Conservation (phyloP, 192 early-diverging fungal species). For the Coemansia sp. region DNA sequence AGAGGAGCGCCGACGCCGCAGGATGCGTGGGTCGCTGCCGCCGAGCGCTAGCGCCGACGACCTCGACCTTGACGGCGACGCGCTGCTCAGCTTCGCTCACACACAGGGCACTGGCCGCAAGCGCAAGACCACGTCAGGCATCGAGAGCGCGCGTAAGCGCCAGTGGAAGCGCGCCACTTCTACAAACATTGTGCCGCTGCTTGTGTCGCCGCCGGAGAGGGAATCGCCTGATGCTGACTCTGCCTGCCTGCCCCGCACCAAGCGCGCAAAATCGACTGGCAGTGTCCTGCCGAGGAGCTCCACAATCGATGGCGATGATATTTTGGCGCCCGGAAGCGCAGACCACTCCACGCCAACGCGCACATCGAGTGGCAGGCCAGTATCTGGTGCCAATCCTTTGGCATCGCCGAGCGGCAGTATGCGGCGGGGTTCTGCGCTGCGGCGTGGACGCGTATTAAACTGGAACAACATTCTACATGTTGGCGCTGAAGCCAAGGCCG, state of each 20-base stretch:
- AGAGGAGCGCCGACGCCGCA: conserved; percentile 34
- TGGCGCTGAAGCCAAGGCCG: conserved; percentile 27
- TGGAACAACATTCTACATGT: conserved; percentile 45
- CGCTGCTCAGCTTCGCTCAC: conserved; percentile 32
- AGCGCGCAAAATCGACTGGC: conserved; percentile 21
- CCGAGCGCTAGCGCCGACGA: not conserved
- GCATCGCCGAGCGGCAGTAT: not conserved
- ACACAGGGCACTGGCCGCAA: conserved; percentile 48
- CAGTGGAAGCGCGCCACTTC: conserved; percentile 57
- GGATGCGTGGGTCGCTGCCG: not conserved
- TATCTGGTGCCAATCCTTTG: not conserved
- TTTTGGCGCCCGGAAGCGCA: not conserved
- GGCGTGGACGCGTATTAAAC: conserved; percentile 51
- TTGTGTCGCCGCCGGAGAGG: conserved; percentile 20
- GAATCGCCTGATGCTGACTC: not conserved
- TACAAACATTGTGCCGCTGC: conserved; percentile 48
- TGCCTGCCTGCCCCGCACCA: conserved; percentile 9
- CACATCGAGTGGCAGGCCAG: conserved; percentile 1
- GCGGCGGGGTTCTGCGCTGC: conserved; percentile 18
- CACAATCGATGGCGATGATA: conserved; percentile 9
- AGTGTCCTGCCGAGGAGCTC: conserved; percentile 5
- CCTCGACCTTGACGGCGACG: conserved; percentile 13
- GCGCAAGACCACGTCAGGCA: conserved; percentile 53
- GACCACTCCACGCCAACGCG: conserved; percentile 20
- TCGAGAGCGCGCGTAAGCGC: conserved; percentile 55